phyloP scores from a whole-genome alignment of 2,329 filamentous ascomycete genomes.

The Penicillium sp. region DNA sequence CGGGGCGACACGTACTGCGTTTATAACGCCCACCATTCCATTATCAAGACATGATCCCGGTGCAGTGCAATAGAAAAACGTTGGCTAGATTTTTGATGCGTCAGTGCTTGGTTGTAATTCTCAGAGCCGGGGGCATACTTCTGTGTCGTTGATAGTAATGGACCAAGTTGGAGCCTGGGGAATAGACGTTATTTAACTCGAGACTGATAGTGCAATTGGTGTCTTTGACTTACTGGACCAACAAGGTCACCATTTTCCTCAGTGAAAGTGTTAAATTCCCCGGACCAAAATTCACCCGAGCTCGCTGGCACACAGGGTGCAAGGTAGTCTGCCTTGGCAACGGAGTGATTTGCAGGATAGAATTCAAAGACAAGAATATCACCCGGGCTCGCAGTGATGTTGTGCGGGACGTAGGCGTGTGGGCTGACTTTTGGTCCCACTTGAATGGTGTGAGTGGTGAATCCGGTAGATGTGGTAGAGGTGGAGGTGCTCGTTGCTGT shows the following conservation, averaged over 20 bases:
- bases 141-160: conserved; percentile 57
- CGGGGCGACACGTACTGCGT: conserved; percentile 54
- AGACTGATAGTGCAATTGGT: background rate
- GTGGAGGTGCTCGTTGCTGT: conserved; percentile 1
- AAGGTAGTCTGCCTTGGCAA: conserved; percentile 60
- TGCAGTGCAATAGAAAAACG: conserved; percentile 70
- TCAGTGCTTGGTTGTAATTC: background rate
- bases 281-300: conserved; percentile 31
- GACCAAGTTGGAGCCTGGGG: conserved; percentile 39
- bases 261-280: conserved; percentile 46
- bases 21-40: conserved; percentile 75
- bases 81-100: conserved; percentile 40
- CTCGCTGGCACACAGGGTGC: conserved; percentile 62
- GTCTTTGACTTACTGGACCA: conserved; percentile 30
- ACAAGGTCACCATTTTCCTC: conserved; percentile 46
- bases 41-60: conserved; percentile 63
- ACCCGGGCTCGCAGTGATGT: conserved; percentile 31
- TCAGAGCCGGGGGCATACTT: conserved; percentile 28
- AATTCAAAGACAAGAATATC: conserved; percentile 56
- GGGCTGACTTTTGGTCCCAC: conserved; percentile 34
- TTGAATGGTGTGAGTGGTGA: conserved; percentile 33
- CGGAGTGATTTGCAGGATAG: conserved; percentile 63
- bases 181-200: conserved; percentile 12
- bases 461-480: conserved; percentile 15
- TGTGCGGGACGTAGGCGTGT: conserved; percentile 33